phyloP scores from a whole-genome alignment of 805 yeast species.

The Kuraishia molischiana region DNA sequence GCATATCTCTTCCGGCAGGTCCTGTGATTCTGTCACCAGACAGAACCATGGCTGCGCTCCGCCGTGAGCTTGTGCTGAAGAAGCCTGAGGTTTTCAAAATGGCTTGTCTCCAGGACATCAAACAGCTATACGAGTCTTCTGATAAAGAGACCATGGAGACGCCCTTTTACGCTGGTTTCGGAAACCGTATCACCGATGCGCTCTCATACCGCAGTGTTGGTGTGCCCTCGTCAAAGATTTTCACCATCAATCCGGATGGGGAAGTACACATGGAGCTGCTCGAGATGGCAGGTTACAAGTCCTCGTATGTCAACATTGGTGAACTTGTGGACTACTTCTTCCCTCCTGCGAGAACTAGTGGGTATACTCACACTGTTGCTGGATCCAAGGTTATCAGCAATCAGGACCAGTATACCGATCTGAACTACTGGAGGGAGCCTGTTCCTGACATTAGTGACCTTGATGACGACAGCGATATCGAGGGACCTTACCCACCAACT shows the following conservation, averaged over 20 bases:
- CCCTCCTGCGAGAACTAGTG: slow-evolving; percentile 51
- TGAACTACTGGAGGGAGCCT: slow-evolving; percentile 89
- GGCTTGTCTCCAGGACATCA: slow-evolving; percentile 89
- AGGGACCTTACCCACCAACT: no score
- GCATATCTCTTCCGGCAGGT: slow-evolving; percentile 67
- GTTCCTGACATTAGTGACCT: slow-evolving; percentile 24
- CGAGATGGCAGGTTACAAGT: slow-evolving; percentile 86
- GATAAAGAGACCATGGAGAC: slow-evolving; percentile 38
- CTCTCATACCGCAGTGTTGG: slow-evolving; percentile 89
- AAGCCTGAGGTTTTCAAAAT: slow-evolving; percentile 98
- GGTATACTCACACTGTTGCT: slow-evolving; percentile 6
- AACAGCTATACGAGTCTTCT: slow-evolving; percentile 44
- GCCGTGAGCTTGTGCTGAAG: slow-evolving; percentile 83
- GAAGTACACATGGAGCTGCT: slow-evolving; percentile 96
- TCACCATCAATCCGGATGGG: slow-evolving; percentile 92
- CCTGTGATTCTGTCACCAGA: slow-evolving; percentile 96
- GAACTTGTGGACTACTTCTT: slow-evolving; percentile 96
- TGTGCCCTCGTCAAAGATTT: slow-evolving; percentile 87
- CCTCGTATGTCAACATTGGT: slow-evolving; percentile 81
- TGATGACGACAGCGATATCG: background rate
- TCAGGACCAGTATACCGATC: slow-evolving; percentile 70
- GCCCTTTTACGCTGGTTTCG: slow-evolving; percentile 96
- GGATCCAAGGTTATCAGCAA: slow-evolving; percentile 18
- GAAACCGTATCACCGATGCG: slow-evolving; percentile 94
- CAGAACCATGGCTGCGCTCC: slow-evolving; percentile 89